Evolutionary conservation across 192 early-diverging fungal genomes (phyloP).

Genomic region (Gamsiella multidivaricata): DNA sequence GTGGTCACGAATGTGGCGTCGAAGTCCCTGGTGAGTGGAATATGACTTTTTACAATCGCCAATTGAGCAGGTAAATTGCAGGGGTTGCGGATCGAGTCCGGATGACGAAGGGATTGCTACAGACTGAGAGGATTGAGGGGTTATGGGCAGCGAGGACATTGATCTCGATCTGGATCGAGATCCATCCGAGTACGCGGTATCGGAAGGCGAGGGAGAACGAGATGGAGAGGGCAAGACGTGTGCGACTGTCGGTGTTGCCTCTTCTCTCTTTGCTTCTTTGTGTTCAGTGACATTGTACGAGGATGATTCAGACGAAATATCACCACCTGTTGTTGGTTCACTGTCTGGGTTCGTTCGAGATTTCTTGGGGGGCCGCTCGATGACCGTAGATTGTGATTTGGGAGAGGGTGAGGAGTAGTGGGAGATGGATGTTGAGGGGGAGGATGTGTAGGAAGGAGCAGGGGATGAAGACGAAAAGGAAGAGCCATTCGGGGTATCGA

Average conservation of each 20-base stretch:
- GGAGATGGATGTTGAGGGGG: constrained; percentile 14
- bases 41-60: constrained; percentile 33
- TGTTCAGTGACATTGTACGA: too few species aligned
- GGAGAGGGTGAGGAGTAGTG: constrained; percentile 32
- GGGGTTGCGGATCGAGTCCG: background rate
- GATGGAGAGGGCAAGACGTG: constrained; percentile 10
- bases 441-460: constrained; percentile 13
- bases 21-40: constrained; percentile 35
- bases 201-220: constrained; percentile 6
- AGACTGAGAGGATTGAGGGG: constrained; percentile 4
- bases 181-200: background rate
- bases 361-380: constrained; percentile 10
- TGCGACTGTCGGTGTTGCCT: background rate
- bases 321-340: background rate
- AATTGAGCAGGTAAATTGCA: constrained; percentile 26
- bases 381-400: constrained; percentile 12
- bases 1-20: constrained; percentile 47
- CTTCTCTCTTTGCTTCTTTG: background rate
- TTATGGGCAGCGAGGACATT: constrained; percentile 5
- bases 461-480: background rate
- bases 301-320: too few species aligned
- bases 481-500: background rate
- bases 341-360: background rate
- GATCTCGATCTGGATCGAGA: constrained; percentile 16
- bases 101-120: too few species aligned